Evolutionary conservation across 495 filamentous ascomycete species (phyloP), one percentile per base, ranked within the genome.

Genomic region (Amphirosellinia nigrospora): DNA sequence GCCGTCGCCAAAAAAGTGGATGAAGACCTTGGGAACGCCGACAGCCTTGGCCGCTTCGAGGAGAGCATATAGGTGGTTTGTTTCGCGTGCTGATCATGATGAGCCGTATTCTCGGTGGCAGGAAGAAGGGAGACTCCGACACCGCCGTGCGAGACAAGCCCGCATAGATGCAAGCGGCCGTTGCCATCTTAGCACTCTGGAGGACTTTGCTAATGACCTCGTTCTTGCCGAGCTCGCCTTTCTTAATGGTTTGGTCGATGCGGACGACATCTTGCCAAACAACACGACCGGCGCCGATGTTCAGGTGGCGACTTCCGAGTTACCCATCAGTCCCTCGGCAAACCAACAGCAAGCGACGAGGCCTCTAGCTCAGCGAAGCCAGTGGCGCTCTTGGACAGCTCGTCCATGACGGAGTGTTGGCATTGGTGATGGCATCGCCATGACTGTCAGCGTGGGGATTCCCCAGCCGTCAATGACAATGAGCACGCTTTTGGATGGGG

Each of bases 401-500:
- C 86, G 78, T 95, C 93, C 93, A 97, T 97, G 79, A 89, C 89
- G 39, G 96, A 46, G 96, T 98, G 72, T 97, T 86, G 71, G 96
- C 96, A 71, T 91, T 91, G 67, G 92, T 88, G 79, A 99, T 98
- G 77, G 96, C 96, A 87, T 99, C 94, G 79, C 96, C 96, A 81
- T 95, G 78, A 19, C 93, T 94, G 50, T 90, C 83, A 70, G 90
- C 90, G 88, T 87, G 73, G 94, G 87, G 72, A 98, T 90, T 79
- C 96, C 96, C 96, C 96, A 99, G 72, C 96, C 96, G 84, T 99
- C 96, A 85, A 98, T 98, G 80, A 97, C 94, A 86, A 98, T 93
- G 81, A 99, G 79, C 92, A 96, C 74, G 91, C 92, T 85, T 98
- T 99, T 93, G 77, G 94, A 90, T 78, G 94, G 91, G 73, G 88